Evolutionary conservation across 2,329 filamentous ascomycete genomes (phyloP).

Genomic region (Scedosporium boydii): DNA sequence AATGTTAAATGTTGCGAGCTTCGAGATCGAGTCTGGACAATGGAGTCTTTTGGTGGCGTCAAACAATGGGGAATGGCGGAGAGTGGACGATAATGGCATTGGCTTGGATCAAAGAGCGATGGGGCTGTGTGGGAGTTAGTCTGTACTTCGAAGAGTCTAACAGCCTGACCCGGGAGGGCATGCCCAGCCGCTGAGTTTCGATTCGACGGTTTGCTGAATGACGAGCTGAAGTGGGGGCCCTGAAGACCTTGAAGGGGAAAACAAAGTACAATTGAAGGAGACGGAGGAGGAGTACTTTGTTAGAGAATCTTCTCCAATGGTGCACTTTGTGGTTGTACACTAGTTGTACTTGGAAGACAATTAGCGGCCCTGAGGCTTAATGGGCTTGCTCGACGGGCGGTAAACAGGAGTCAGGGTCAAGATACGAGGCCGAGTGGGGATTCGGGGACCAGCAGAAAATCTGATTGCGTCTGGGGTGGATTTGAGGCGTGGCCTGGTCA

Average conservation of each 20-base stretch:
- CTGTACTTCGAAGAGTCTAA: too few relatives aligned
- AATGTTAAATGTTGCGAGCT: too few relatives aligned
- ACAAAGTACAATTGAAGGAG: neutral
- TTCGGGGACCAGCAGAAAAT: too few relatives aligned
- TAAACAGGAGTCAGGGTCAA: neutral
- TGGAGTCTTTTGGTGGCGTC: neutral
- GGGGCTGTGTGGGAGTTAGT: too few relatives aligned
- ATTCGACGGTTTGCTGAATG: neutral
- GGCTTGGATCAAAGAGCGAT: too few relatives aligned
- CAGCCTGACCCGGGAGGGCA: neutral
- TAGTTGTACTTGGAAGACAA: neutral
- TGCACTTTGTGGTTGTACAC: too few relatives aligned
- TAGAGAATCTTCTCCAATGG: too few relatives aligned
- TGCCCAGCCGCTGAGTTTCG: neutral
- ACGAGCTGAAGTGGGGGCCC: neutral
- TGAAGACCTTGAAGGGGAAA: neutral
- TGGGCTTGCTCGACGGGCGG: neutral
- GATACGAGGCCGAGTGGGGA: too few relatives aligned
- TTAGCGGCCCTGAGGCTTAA: neutral
- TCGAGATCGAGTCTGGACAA: too few relatives aligned
- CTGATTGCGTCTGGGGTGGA: neutral
- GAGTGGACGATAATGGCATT: neutral
- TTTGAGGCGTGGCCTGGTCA: neutral
- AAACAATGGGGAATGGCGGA: neutral
- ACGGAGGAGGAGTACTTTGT: too few relatives aligned